Conservation (phyloP, 805 yeast species). For the Torulaspora indica region DNA sequence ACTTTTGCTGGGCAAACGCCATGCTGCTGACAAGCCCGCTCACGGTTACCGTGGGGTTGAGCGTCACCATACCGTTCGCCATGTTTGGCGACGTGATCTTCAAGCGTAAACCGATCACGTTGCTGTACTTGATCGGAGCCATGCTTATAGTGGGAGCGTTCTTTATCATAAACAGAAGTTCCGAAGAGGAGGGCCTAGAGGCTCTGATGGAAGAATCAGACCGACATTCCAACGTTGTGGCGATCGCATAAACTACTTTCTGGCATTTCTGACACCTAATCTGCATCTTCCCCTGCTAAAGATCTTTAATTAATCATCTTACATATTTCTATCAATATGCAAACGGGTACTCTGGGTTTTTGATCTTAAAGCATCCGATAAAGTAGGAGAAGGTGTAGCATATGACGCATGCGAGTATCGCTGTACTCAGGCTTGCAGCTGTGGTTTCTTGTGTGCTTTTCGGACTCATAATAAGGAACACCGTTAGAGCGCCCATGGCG, state of each 20-base stretch:
- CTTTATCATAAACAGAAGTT: conserved; percentile 74
- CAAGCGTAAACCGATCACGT: conserved; percentile 57
- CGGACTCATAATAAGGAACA: conserved; percentile 41
- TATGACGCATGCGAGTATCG: conserved; percentile 15
- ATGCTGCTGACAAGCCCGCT: conserved; percentile 89
- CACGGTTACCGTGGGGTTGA: conserved; percentile 91
- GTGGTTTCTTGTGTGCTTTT: conserved; percentile 16
- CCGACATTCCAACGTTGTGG: not conserved
- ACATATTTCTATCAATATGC: conserved; percentile 8
- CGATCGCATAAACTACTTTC: conserved; percentile 1
- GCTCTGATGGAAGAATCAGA: conserved; percentile 9
- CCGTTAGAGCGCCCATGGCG: conserved; percentile 40
- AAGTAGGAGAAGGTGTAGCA: conserved; percentile 26
- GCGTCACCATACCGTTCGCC: conserved; percentile 90
- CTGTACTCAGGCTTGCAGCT: conserved; percentile 20
- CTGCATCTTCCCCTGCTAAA: not conserved
- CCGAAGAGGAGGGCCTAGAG: conserved; percentile 51
- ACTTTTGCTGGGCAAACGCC: conserved; percentile 94
- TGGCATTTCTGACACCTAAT: conserved; percentile 1
- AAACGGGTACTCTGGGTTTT: conserved; percentile 31
- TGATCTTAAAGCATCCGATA: conserved; percentile 27
- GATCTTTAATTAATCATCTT: not conserved
- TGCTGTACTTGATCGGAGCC: conserved; percentile 75
- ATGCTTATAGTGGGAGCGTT: conserved; percentile 74
- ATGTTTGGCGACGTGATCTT: conserved; percentile 84